Evolutionary conservation across 345 rosid species (phyloP).

Genomic region (Pistacia atlantica): DNA sequence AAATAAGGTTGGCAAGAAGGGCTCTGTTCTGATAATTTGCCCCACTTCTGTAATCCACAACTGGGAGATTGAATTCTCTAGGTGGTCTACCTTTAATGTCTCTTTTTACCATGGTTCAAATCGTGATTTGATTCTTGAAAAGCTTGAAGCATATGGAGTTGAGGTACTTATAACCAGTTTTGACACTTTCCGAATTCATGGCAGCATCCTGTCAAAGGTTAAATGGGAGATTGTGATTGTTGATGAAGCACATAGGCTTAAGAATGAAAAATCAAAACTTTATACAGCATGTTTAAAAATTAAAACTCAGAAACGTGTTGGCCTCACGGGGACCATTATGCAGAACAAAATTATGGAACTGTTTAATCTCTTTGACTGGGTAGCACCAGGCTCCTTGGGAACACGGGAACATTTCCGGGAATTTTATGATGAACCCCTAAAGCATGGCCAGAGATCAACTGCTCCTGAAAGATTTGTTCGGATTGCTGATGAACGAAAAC

Average conservation of each 20-base stretch:
- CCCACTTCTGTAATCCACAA: slow-evolving; percentile 89
- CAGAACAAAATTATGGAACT: slow-evolving; percentile 93
- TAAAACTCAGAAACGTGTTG: slow-evolving; percentile 64
- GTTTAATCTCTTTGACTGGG: slow-evolving; percentile 92
- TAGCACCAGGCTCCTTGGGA: slow-evolving; percentile 81
- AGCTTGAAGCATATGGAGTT: slow-evolving; percentile 59
- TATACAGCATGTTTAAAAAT: slow-evolving; percentile 70
- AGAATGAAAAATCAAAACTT: slow-evolving; percentile 91
- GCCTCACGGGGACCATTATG: slow-evolving; percentile 92
- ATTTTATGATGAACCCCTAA: slow-evolving; percentile 84
- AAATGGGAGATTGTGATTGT: slow-evolving; percentile 87
- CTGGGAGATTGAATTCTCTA: slow-evolving; percentile 92
- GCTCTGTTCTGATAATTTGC: slow-evolving; percentile 73
- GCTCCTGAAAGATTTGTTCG: slow-evolving; percentile 80
- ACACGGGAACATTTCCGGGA: slow-evolving; percentile 89
- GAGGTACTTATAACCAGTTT: slow-evolving; percentile 87
- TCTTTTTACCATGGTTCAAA: slow-evolving; percentile 78
- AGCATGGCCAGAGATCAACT: slow-evolving; percentile 83
- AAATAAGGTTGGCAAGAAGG: slow-evolving; percentile 35
- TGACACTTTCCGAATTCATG: slow-evolving; percentile 80
- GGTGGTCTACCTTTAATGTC: slow-evolving; percentile 76
- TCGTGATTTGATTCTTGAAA: slow-evolving; percentile 76
- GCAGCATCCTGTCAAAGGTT: slow-evolving; percentile 60
- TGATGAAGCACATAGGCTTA: slow-evolving; percentile 92
- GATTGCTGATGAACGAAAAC: slow-evolving; percentile 80